phyloP scores from a whole-genome alignment of 306 rosid genomes.

The Prunus mira region DNA sequence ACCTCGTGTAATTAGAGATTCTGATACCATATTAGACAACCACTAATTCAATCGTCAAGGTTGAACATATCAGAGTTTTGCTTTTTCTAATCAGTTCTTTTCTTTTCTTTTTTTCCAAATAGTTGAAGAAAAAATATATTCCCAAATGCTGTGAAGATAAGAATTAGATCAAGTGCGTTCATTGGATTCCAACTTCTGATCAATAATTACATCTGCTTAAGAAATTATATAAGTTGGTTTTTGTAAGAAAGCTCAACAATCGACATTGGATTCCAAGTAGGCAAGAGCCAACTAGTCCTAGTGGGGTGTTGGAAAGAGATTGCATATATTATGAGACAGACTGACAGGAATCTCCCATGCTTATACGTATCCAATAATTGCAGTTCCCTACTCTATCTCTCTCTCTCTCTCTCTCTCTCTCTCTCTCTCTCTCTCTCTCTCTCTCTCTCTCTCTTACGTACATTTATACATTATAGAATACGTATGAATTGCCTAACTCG shows the following conservation, averaged over 20 bases:
- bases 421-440: background rate
- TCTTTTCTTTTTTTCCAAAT: background rate
- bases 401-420: background rate
- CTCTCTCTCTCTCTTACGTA: slow-evolving; percentile 4
- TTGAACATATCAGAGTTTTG: too few relatives aligned
- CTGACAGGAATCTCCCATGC: slow-evolving; percentile 28
- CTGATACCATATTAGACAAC: background rate
- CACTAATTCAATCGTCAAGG: background rate
- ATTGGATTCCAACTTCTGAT: background rate
- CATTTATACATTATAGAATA: background rate
- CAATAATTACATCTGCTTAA: background rate
- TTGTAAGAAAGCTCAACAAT: background rate
- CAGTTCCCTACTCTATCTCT: background rate
- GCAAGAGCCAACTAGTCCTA: slow-evolving; percentile 20
- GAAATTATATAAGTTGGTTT: background rate
- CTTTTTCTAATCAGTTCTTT: background rate
- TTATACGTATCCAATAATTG: slow-evolving; percentile 33
- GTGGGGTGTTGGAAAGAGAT: slow-evolving; percentile 24
- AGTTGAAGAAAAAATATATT: background rate
- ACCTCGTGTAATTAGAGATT: background rate
- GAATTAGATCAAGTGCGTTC: background rate
- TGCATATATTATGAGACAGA: slow-evolving; percentile 21
- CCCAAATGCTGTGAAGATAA: background rate
- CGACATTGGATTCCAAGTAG: slow-evolving; percentile 48
- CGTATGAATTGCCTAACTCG: slow-evolving; percentile 4